Conservation (phyloP, 441 rosid species). For the Theobroma grandiflorum region DNA sequence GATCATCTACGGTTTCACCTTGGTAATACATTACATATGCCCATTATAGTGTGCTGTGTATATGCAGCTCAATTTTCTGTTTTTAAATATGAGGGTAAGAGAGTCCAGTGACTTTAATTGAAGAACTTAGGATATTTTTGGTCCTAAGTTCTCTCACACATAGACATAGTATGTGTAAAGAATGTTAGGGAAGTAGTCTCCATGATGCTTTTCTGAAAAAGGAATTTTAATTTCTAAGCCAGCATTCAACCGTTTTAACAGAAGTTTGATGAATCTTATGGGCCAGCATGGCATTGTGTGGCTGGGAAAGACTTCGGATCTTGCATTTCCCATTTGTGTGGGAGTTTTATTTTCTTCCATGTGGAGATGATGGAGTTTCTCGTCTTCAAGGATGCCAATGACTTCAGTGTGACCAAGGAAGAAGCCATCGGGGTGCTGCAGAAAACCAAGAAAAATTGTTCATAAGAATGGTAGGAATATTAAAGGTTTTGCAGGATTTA, state of each 20-base stretch:
- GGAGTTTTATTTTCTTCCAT: conserved; percentile 56
- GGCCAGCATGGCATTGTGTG: conserved; percentile 64
- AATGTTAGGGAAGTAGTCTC: background rate
- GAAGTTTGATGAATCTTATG: conserved; percentile 57
- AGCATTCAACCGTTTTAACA: conserved; percentile 24
- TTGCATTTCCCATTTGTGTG: conserved; percentile 56
- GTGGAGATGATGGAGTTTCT: conserved; percentile 63
- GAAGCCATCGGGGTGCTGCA: conserved; percentile 50
- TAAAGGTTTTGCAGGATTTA: background rate
- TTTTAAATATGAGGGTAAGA: background rate
- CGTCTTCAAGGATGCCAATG: conserved; percentile 61
- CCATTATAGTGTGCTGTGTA: background rate
- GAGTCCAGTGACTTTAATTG: background rate
- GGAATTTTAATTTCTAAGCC: background rate
- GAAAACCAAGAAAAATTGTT: conserved; percentile 26
- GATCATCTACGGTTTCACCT: background rate
- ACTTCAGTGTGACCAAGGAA: conserved; percentile 51
- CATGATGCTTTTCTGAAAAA: background rate
- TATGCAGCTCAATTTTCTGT: background rate
- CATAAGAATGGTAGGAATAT: background rate
- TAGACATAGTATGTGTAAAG: background rate
- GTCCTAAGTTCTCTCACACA: background rate
- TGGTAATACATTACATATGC: background rate
- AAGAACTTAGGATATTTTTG: background rate
- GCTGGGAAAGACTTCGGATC: conserved; percentile 62